Conservation (phyloP, 192 early-diverging fungal species). For the Umbelopsis sp. region DNA sequence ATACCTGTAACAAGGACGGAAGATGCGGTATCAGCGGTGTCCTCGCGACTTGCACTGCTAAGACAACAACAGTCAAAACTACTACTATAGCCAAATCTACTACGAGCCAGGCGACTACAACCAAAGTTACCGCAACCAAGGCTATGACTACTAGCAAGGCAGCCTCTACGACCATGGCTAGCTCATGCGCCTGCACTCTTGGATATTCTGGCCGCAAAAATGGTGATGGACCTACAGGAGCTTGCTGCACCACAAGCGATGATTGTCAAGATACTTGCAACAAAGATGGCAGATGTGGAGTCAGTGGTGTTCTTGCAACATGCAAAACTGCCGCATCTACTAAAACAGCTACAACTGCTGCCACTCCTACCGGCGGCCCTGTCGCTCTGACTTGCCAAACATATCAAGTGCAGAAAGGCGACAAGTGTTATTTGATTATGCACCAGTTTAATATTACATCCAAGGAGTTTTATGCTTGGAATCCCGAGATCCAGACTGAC, state of each 20-base stretch:
- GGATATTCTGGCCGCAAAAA: background rate
- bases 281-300: background rate
- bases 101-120: background rate
- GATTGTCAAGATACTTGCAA: background rate
- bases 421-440: no score
- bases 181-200: background rate
- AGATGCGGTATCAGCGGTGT: background rate
- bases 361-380: no score
- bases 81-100: background rate
- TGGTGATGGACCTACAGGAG: background rate
- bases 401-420: no score
- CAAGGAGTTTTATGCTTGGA: no score
- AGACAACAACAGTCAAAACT: background rate
- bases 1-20: background rate
- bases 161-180: background rate
- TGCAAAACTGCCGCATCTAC: background rate
- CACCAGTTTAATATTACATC: no score
- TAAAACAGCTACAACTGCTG: background rate
- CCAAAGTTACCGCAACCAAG: background rate
- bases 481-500: no score
- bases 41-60: background rate
- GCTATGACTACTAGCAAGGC: constrained; percentile 1
- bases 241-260: background rate
- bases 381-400: no score
- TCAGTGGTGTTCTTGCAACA: background rate